Percentiles rank a stretch among this genome's conserved stretches.
These are phyloP conservation scores for Elongisporangium anandrum DNA, from an alignment of 352 stramenopile genomes.

Conservation along the genomic window DNA sequence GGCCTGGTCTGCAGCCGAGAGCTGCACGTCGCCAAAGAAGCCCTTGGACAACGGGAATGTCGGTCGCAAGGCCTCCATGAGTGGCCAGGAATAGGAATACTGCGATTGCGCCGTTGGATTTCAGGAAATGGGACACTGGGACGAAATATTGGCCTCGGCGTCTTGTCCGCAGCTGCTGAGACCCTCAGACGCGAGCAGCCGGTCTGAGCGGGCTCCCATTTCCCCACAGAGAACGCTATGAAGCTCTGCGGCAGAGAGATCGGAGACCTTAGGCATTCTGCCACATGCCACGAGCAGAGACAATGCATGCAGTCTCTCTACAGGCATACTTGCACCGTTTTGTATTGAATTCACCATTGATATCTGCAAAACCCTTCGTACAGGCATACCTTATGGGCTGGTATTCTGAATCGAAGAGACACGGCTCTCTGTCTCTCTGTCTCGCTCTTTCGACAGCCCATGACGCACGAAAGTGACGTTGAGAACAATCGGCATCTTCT, in stretches of 20 bases:
- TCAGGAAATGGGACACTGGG: background rate
- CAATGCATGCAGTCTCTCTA: background rate
- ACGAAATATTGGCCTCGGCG: background rate
- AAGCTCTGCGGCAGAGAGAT: background rate
- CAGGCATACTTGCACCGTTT: background rate
- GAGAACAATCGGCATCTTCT: background rate
- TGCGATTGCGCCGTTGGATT: background rate
- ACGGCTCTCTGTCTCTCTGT: background rate
- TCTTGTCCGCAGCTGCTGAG: background rate
- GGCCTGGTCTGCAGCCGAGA: conserved; percentile 22
- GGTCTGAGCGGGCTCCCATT: background rate
- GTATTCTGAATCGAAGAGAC: background rate
- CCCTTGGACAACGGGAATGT: conserved; percentile 20
- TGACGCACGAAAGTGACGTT: too few species aligned
- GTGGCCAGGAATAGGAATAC: background rate
- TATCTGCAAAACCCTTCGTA: background rate
- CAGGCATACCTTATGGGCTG: background rate
- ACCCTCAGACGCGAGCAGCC: background rate
- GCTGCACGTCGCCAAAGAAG: conserved; percentile 20
- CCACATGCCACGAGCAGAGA: background rate
- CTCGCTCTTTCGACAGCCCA: background rate
- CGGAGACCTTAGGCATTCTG: background rate
- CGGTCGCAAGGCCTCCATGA: conserved; percentile 39
- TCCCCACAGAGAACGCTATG: background rate
- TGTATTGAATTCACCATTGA: background rate